These are phyloP conservation scores for Dioszegia hungarica DNA, from an alignment of 768 basidiomycete genomes.

Conservation along the genomic window DNA sequence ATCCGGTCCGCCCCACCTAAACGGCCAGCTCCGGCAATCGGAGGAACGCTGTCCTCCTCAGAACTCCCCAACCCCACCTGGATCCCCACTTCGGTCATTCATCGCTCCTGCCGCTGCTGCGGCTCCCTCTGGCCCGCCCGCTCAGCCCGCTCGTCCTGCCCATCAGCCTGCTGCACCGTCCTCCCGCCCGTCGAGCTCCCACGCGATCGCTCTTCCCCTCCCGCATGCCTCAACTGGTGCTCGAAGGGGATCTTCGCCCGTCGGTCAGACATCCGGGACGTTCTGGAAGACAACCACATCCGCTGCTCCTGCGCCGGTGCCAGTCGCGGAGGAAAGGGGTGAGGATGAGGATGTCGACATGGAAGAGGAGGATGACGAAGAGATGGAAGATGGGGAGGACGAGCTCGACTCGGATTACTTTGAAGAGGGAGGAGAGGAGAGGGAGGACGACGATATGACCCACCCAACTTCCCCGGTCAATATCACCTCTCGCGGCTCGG, in stretches of 20 bases:
- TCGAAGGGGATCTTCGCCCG: too few relatives aligned
- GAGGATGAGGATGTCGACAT: conserved; percentile 2
- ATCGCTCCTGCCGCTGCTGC: background rate
- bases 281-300: background rate
- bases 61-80: background rate
- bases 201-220: too few relatives aligned
- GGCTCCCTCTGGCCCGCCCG: background rate
- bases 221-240: too few relatives aligned
- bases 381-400: background rate
- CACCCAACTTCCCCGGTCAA: too few relatives aligned
- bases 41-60: too few relatives aligned
- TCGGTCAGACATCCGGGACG: too few relatives aligned
- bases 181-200: too few relatives aligned
- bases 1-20: too few relatives aligned
- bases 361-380: background rate
- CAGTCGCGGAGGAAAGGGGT: background rate
- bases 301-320: background rate
- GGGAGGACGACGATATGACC: too few relatives aligned
- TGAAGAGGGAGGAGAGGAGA: background rate
- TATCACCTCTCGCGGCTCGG: too few relatives aligned
- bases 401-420: background rate
- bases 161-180: background rate
- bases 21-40: too few relatives aligned
- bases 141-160: background rate
- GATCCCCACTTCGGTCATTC: background rate